Conservation (phyloP, 225 moss, liverwort and hornwort genomes). For the Lunularia cruciata region DNA sequence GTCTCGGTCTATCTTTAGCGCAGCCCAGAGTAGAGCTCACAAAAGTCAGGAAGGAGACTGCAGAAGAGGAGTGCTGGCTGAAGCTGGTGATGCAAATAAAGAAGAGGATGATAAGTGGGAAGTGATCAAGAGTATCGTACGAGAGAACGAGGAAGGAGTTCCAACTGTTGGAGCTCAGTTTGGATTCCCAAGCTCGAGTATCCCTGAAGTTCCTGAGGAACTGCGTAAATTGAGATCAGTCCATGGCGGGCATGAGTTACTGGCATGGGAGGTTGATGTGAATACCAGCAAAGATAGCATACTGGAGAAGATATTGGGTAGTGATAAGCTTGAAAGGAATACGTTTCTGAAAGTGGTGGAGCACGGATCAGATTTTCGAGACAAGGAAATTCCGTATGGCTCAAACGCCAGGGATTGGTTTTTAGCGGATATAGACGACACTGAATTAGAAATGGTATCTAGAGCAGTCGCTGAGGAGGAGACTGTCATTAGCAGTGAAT, state of each 20-base stretch:
- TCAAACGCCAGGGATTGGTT: constrained; percentile 44
- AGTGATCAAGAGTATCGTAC: too few species aligned
- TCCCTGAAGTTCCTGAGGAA: constrained; percentile 2
- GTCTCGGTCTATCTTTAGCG: constrained; percentile 70
- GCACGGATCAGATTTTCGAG: constrained; percentile 42
- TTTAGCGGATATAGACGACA: constrained; percentile 21
- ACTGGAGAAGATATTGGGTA: constrained; percentile 31
- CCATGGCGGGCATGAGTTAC: constrained; percentile 25
- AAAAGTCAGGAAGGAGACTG: neutral
- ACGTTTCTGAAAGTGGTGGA: constrained; percentile 31
- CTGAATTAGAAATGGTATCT: constrained; percentile 1
- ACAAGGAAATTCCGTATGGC: constrained; percentile 28
- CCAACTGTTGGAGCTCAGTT: neutral
- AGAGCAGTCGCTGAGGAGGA: constrained; percentile 21
- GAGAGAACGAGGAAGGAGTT: neutral
- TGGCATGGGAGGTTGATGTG: constrained; percentile 41
- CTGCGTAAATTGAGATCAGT: neutral
- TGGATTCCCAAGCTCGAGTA: neutral
- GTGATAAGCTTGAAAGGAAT: constrained; percentile 16
- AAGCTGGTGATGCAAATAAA: neutral
- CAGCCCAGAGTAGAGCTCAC: constrained; percentile 38
- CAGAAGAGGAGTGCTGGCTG: neutral
- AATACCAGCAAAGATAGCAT: constrained; percentile 35
- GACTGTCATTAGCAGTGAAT: constrained; percentile 27
- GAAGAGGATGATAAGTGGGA: neutral